These are phyloP conservation scores for Boletus pseudopeckii DNA, from an alignment of 768 basidiomycete genomes.

Conservation along the genomic window DNA sequence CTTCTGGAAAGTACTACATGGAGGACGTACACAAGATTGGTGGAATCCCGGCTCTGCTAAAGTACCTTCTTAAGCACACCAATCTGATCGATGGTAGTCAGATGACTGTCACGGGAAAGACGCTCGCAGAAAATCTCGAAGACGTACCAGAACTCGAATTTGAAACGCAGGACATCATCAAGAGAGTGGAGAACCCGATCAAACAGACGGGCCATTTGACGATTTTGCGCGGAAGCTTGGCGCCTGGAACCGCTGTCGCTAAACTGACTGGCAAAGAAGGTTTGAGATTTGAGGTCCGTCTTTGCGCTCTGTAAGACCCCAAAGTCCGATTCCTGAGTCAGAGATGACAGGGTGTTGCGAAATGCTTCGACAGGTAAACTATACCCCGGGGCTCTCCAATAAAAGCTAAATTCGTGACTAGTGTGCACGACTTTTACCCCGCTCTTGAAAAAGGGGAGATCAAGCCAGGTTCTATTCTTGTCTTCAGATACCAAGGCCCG, in stretches of 20 bases:
- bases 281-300: slow-evolving; percentile 65
- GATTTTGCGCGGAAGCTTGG: slow-evolving; percentile 85
- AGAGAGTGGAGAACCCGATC: slow-evolving; percentile 71
- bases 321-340: background rate
- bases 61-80: slow-evolving; percentile 77
- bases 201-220: slow-evolving; percentile 84
- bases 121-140: slow-evolving; percentile 80
- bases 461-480: slow-evolving; percentile 68
- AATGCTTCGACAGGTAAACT: slow-evolving; percentile 68
- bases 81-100: slow-evolving; percentile 78
- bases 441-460: slow-evolving; percentile 73
- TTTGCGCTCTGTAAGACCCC: background rate
- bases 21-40: slow-evolving; percentile 85
- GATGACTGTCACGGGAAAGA: slow-evolving; percentile 89
- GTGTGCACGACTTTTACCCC: slow-evolving; percentile 67
- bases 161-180: slow-evolving; percentile 72
- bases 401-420: slow-evolving; percentile 25
- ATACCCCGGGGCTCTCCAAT: background rate
- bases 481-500: slow-evolving; percentile 87
- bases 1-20: slow-evolving; percentile 87
- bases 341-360: slow-evolving; percentile 57
- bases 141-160: slow-evolving; percentile 74
- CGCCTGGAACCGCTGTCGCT: slow-evolving; percentile 83
- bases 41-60: slow-evolving; percentile 79
- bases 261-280: slow-evolving; percentile 96